Evolutionary conservation across 768 basidiomycete species (phyloP).

Genomic region (Asterophora lycoperdoides): DNA sequence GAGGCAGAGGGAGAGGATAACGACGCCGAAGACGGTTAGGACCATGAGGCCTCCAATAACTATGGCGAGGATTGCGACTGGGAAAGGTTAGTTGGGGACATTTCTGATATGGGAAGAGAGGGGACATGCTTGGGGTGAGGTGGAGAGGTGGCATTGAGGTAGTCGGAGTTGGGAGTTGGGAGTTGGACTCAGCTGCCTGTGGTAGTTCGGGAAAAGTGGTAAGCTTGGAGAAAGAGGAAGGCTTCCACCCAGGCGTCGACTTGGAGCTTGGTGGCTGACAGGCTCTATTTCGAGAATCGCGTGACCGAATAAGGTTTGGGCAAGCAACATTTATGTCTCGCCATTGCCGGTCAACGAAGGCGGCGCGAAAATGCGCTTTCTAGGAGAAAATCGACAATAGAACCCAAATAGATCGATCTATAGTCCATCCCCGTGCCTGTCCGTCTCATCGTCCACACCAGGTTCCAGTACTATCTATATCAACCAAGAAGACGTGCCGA

Average conservation of each 20-base stretch:
- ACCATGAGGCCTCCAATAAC: constrained; percentile 8
- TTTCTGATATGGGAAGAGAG: no score
- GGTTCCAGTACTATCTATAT: constrained; percentile 14
- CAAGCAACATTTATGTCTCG: background rate
- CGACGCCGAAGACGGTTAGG: constrained; percentile 8
- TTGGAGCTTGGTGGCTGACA: background rate
- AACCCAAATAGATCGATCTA: background rate
- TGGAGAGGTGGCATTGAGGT: background rate
- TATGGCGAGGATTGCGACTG: constrained; percentile 12
- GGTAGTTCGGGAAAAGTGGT: no score
- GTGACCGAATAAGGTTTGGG: no score
- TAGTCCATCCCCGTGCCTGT: background rate
- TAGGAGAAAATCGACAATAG: no score
- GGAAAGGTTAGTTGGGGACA: background rate
- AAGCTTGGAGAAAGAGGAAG: no score
- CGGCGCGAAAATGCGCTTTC: no score
- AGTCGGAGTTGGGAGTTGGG: no score
- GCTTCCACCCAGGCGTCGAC: no score
- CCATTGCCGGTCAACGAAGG: no score
- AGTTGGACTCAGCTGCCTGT: no score
- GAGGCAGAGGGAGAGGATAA: constrained; percentile 7
- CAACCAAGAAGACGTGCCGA: constrained; percentile 44
- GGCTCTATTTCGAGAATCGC: no score
- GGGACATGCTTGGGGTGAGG: constrained; percentile 3
- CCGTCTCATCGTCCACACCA: background rate